These are phyloP conservation scores for Hippophae gyantsensis DNA, from an alignment of 306 rosid genomes.

Conservation along the genomic window DNA sequence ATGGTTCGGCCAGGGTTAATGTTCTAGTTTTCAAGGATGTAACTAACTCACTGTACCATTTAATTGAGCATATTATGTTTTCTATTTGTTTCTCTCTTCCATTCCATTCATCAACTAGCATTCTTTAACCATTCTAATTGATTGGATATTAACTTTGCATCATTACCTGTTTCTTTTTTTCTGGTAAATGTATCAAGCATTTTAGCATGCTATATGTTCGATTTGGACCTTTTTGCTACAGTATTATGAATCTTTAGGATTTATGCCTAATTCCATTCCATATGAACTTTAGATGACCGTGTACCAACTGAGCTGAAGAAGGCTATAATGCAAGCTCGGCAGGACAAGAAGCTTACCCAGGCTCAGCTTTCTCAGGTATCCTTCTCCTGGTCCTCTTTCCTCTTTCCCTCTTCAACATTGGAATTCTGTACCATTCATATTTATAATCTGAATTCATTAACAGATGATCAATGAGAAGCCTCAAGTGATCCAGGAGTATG, in stretches of 20 bases:
- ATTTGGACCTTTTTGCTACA: no score
- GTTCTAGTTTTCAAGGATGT: no score
- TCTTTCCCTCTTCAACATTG: background rate
- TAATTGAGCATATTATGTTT: no score
- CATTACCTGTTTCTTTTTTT: no score
- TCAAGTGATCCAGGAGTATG: slow-evolving; percentile 81
- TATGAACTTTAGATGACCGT: slow-evolving; percentile 38
- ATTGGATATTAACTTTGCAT: no score
- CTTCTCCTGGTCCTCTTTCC: slow-evolving; percentile 4
- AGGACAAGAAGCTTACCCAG: slow-evolving; percentile 75
- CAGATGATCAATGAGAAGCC: slow-evolving; percentile 90
- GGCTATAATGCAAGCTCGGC: slow-evolving; percentile 72
- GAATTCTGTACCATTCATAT: background rate
- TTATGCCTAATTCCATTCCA: background rate
- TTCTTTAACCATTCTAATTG: no score
- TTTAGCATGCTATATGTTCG: no score
- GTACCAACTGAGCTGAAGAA: slow-evolving; percentile 80
- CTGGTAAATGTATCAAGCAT: no score
- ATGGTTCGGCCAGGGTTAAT: no score
- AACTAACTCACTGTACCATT: no score
- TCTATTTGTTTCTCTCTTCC: no score
- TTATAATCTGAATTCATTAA: background rate
- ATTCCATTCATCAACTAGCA: no score
- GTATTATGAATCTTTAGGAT: background rate
- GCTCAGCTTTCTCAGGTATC: slow-evolving; percentile 73